Conservation (phyloP, 2,329 filamentous ascomycete species). For the Neopestalotiopsis clavispora region DNA sequence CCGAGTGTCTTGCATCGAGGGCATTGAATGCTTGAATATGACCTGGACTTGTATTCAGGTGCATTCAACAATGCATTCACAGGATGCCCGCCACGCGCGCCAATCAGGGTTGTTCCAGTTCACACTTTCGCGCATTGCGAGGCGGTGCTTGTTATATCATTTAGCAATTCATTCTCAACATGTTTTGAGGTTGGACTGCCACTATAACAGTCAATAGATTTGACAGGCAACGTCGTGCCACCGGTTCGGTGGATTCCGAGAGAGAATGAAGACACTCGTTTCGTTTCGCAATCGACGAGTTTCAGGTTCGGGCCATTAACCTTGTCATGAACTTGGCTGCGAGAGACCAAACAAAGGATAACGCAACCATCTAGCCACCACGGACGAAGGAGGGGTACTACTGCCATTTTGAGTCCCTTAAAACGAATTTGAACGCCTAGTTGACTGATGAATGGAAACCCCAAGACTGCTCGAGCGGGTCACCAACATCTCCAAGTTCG, state of each 20-base stretch:
- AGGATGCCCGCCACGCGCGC: no score
- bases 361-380: neutral
- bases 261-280: neutral
- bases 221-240: neutral
- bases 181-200: neutral
- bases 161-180: neutral
- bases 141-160: neutral
- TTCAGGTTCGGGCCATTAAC: neutral
- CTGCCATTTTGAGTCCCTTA: neutral
- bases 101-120: no score
- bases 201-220: neutral
- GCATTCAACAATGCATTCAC: no score
- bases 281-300: neutral
- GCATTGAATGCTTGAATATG: no score
- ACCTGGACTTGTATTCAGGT: no score
- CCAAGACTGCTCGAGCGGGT: neutral
- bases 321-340: neutral
- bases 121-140: neutral
- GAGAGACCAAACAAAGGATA: neutral
- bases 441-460: neutral
- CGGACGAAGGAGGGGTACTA: neutral
- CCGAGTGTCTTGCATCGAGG: no score
- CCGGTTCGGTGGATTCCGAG: neutral
- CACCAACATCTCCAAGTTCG: neutral
- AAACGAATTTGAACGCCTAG: neutral